Conservation (phyloP, 345 rosid species). For the Syzygium aqueum region DNA sequence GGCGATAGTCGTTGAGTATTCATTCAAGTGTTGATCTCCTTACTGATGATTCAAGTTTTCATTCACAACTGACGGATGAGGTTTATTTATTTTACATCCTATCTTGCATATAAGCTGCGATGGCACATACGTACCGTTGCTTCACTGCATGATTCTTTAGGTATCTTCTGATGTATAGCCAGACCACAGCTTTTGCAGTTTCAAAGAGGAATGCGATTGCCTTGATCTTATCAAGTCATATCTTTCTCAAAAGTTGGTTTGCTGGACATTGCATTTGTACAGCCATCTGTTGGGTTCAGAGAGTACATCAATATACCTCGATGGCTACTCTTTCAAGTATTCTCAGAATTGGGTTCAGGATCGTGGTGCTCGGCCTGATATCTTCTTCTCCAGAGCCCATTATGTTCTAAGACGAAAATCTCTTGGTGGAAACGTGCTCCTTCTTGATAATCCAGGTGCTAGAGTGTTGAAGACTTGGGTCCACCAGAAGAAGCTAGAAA, state of each 20-base stretch:
- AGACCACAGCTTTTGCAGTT: conserved; percentile 71
- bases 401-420: conserved; percentile 47
- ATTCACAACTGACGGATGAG: neutral
- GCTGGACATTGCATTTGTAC: conserved; percentile 23
- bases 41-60: conserved; percentile 36
- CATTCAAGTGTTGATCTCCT: conserved; percentile 73
- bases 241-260: conserved; percentile 31
- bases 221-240: conserved; percentile 42
- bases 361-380: conserved; percentile 78
- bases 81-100: neutral
- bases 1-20: conserved; percentile 34
- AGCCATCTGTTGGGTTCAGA: conserved; percentile 39
- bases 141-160: neutral
- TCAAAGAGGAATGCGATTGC: conserved; percentile 54
- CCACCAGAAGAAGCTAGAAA: conserved; percentile 73
- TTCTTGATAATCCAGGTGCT: conserved; percentile 51
- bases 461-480: conserved; percentile 66
- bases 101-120: neutral
- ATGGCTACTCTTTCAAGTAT: conserved; percentile 76
- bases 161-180: conserved; percentile 24
- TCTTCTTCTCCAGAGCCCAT: conserved; percentile 85
- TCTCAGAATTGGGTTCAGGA: conserved; percentile 86
- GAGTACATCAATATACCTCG: conserved; percentile 67
- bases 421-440: conserved; percentile 77
- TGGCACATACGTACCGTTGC: neutral